phyloP scores from a whole-genome alignment of 192 early-diverging fungal genomes.

The Phycomyces blakesleeanus region DNA sequence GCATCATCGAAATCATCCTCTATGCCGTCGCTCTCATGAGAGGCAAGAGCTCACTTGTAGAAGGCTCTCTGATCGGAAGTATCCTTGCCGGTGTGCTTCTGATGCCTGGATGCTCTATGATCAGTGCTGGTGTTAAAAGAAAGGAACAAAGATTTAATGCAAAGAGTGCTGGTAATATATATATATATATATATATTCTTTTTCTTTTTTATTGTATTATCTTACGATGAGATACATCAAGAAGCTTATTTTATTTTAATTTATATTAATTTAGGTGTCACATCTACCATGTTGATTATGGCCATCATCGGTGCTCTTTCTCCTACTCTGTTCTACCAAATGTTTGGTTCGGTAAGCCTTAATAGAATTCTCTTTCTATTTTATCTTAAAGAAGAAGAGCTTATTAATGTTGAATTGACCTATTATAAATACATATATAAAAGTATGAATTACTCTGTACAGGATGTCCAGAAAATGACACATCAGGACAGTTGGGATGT shows the following conservation, averaged over 20 bases:
- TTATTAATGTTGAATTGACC: too few relatives aligned
- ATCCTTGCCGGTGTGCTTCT: slow-evolving; percentile 84
- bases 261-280: slow-evolving; percentile 56
- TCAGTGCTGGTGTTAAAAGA: slow-evolving; percentile 83
- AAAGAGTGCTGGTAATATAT: slow-evolving; percentile 71
- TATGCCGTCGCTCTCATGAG: slow-evolving; percentile 86
- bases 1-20: slow-evolving; percentile 93
- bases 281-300: slow-evolving; percentile 93
- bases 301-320: slow-evolving; percentile 89
- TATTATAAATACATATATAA: too few relatives aligned
- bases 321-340: slow-evolving; percentile 92
- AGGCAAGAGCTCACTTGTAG: slow-evolving; percentile 83
- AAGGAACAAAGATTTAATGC: slow-evolving; percentile 96
- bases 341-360: slow-evolving; percentile 66
- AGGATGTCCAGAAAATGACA: slow-evolving; percentile 39
- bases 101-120: slow-evolving; percentile 93
- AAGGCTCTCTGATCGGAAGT: slow-evolving; percentile 90
- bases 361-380: background rate
- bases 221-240: too few relatives aligned
- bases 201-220: too few relatives aligned
- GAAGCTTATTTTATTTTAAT: background rate
- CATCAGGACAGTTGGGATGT: slow-evolving; percentile 35
- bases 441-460: slow-evolving; percentile 58
- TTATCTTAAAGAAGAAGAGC: too few relatives aligned
- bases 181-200: too few relatives aligned